Evolutionary conservation across 2,329 filamentous ascomycete species (phyloP), one percentile per base, ranked within the genome.

Genomic region (Calonectria pseudoreteaudii): DNA sequence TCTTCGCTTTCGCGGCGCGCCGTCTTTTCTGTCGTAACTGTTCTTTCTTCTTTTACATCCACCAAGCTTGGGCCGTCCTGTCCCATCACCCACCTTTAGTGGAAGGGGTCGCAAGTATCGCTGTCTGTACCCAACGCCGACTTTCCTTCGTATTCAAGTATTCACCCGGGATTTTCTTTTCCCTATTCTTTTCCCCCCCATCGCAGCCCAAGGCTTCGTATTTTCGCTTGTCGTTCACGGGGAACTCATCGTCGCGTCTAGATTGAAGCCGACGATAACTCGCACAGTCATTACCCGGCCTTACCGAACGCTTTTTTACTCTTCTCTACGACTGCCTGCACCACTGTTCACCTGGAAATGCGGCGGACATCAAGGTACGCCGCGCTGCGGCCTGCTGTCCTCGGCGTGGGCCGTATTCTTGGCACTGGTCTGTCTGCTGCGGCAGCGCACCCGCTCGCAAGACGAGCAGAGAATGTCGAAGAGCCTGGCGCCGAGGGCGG

Each of bases 401-500:
- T 92, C 52, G 88, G 88, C 72, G 79, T 91, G 66, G 86, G 87
- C 26, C 88, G 89, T 75, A 81, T 89, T n/a, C 79, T 91, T 34
- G 88, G 87, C 72, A 82, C 88, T 69, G 85, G 87, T 73, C 78
- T 91, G 31, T 87, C 87, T 23, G 88, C 86, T 14, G 89, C 86
- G 49, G 84, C 87, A 6, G 88, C 89, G 14, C 87, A 87, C 20
- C 88, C 89, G 2, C 70, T 90, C 49, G 76, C 78, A 16, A 72
- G 76, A 41, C 74, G 78, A 41, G 82, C 80, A 36, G 86, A 86
- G 58, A 83, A 88, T 58, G 84, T 88, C 70, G 87, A 86, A 44
- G 87, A 89, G 74, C 66, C 68, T 5, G 87, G 91, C 69, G 84
- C 86, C 10, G 86, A 89, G 30, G 93, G 93, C 75, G 90, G 92